phyloP scores from a whole-genome alignment of 2,329 filamentous ascomycete species.

The Aspergillus versicolor region DNA sequence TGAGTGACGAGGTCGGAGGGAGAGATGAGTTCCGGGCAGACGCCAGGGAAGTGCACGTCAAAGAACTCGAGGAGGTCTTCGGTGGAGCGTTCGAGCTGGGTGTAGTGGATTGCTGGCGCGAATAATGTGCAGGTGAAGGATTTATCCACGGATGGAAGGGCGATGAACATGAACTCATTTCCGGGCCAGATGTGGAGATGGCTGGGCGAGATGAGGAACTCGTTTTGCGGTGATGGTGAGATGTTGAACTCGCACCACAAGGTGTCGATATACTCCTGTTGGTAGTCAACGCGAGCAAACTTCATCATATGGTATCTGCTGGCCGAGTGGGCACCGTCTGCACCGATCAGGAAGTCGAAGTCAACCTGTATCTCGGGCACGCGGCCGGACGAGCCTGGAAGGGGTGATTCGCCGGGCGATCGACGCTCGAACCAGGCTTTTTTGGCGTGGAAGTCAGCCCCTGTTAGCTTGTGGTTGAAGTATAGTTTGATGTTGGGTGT shows the following conservation, averaged over 20 bases:
- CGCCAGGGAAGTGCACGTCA: conserved; percentile 79
- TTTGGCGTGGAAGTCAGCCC: conserved; percentile 75
- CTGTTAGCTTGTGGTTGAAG: conserved; percentile 91
- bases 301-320: conserved; percentile 96
- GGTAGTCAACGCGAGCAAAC: conserved; percentile 82
- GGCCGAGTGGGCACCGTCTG: conserved; percentile 91
- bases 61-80: conserved; percentile 80
- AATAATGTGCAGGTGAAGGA: conserved; percentile 96
- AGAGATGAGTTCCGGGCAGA: conserved; percentile 60
- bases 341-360: conserved; percentile 94
- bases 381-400: conserved; percentile 41
- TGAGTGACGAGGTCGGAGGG: conserved; percentile 68
- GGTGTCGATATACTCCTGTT: conserved; percentile 93
- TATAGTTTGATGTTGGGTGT: conserved; percentile 88
- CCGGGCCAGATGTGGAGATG: conserved; percentile 98
- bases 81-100: conserved; percentile 63
- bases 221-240: conserved; percentile 48
- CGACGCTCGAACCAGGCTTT: conserved; percentile 82
- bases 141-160: conserved; percentile 82
- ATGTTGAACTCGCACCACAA: conserved; percentile 97
- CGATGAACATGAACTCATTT: conserved; percentile 96
- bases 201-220: conserved; percentile 82
- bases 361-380: conserved; percentile 71
- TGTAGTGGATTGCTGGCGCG: conserved; percentile 70
- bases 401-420: conserved; percentile 31